A percentile compares a stretch with the other conserved stretches of the same genome.
Conservation (phyloP, 2,329 filamentous ascomycete genomes). For the Botrytis elliptica region DNA sequence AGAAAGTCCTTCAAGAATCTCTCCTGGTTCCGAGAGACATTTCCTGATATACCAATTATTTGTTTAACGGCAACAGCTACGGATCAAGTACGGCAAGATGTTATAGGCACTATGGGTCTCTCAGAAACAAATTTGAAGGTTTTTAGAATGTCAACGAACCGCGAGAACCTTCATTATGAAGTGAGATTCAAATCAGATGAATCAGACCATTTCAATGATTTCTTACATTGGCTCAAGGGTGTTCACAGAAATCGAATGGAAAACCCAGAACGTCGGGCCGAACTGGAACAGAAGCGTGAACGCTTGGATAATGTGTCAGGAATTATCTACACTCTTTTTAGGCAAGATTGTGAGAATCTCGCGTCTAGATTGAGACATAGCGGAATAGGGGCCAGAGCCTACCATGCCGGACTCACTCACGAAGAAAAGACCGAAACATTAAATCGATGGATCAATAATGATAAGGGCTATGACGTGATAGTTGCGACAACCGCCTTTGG, state of each 20-base stretch:
- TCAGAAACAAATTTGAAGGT: slow-evolving; percentile 61
- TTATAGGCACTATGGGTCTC: slow-evolving; percentile 72
- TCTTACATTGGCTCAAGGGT: slow-evolving; percentile 72
- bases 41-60: slow-evolving; percentile 85
- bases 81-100: slow-evolving; percentile 73
- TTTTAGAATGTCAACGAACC: slow-evolving; percentile 80
- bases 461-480: slow-evolving; percentile 80
- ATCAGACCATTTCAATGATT: slow-evolving; percentile 69
- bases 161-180: slow-evolving; percentile 87
- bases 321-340: slow-evolving; percentile 76
- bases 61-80: slow-evolving; percentile 93
- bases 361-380: slow-evolving; percentile 63
- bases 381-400: slow-evolving; percentile 70
- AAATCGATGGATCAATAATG: slow-evolving; percentile 68
- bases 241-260: slow-evolving; percentile 68
- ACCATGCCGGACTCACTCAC: slow-evolving; percentile 68
- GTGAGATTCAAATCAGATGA: slow-evolving; percentile 79
- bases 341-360: slow-evolving; percentile 71
- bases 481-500: slow-evolving; percentile 95
- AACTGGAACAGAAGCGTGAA: slow-evolving; percentile 55
- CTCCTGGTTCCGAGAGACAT: slow-evolving; percentile 78
- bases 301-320: slow-evolving; percentile 66
- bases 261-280: slow-evolving; percentile 53
- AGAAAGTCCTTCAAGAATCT: slow-evolving; percentile 87
- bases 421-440: slow-evolving; percentile 70